Evolutionary conservation across 139 green algal species (phyloP), one percentile per base, ranked within the genome.

Genomic region (Gonium pectorale): DNA sequence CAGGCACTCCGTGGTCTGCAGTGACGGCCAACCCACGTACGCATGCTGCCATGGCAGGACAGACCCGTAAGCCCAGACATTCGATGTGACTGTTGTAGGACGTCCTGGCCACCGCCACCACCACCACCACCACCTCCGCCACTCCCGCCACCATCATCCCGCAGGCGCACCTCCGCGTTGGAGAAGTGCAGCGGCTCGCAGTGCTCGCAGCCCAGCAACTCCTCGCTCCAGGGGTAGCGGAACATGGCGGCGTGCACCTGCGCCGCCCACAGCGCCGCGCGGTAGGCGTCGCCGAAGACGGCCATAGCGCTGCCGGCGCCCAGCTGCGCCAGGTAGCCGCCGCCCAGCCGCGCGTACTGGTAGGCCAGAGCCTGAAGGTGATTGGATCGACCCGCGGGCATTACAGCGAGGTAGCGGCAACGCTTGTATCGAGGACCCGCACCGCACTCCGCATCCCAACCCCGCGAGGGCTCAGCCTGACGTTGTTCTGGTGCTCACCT

Each of bases 201-300:
- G 2, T 71, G 38, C 40, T 43, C 40, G 1, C 29, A 49, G 40
- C 2, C 29, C 75, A 82, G 75, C 54, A 82, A 41, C 59, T 46
- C 59, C 0, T 2, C 3, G 41, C 75, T 82, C 75, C 75, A 82
- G 75, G 59, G 40, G 31, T 82, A 31, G 1, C 4, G 5, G 1
- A 26, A 7, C 75, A 82, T 68, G 41, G 41, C 29, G 21, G 40
- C 19, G 13, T 24, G 11, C 59, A 82, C 51, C 59, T 56, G 38
- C 13, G 75, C 59, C 41, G 75, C 75, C 75, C 75, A 82, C 59
- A 82, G 41, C 40, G 59, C 75, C 29, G 59, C 75, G 0, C 38
- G 56, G 75, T 82, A 82, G 38, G 59, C 75, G 38, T 71, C 62
- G 38, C 40, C 19, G 75, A 82, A 82, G 29, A 71, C 26, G n/a